Base-by-base conservation (phyloP, 2,329 filamentous ascomycete species). In the Leptosphaerulina australis region DNA sequence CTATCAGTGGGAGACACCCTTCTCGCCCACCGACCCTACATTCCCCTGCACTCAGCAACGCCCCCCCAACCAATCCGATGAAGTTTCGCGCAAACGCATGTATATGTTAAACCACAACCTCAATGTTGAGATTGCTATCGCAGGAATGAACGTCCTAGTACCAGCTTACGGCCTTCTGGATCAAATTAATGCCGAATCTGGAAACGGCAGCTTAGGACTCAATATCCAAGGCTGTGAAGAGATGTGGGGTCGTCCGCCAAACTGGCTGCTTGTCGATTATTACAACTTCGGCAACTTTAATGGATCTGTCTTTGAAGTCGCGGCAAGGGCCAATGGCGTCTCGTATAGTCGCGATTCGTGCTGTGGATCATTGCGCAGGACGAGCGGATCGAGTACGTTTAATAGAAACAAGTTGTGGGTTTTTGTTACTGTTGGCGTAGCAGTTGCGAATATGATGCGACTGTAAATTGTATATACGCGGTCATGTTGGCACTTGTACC, bases 51-150 rank as follows among this genome's bases (percentile, higher is more conserved):
- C 77, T 0, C 79, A 86, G 28, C 84, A 96, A 67, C 86, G 92
- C 0, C 91, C 92, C 0, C 90, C 90, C 0, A 76, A 82, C 33
- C 76, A 95, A 49, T 64, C 75, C 2, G 65, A 69, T 0, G 73
- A 79, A 2, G 78, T 83, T 6, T 68, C 68, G 0, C 76, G 78
- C 50, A 78, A 86, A 22, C 81, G 86, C 33, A 79, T 96, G 73
- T 95, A 92, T 69, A 81, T 96, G 66, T 83, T 88, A 64, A 97
- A 97, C 74, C 92, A 97, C 77, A 97, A 97, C 69, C 81, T 96
- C 50, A 96, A 96, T 70, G 81, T 87, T 51, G 76, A 80, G 3
- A 44, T 69, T n/a, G 31, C 20, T 3, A 34, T 63, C 1, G 25
- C 47, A 3, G 53, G 55, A 15, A 7, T 28, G 26, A 83, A 86